phyloP scores from a whole-genome alignment of 495 filamentous ascomycete genomes.

The Penicillium manginii region DNA sequence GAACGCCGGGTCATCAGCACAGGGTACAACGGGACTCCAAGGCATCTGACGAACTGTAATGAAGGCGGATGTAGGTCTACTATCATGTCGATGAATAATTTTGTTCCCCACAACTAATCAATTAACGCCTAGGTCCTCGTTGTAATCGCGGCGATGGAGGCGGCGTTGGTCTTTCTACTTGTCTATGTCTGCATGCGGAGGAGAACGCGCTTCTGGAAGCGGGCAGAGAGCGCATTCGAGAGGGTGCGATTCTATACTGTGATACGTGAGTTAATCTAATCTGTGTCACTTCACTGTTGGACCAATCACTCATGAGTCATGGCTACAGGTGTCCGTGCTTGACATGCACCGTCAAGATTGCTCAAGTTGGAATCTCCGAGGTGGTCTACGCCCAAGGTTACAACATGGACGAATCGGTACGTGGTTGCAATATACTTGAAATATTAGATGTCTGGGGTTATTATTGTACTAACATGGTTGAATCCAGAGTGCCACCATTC shows the following conservation, averaged over 20 bases:
- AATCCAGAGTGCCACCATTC: constrained; percentile 71
- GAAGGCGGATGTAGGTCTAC: constrained; percentile 78
- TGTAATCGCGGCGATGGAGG: constrained; percentile 77
- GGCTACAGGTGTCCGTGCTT: constrained; percentile 77
- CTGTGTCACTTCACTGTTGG: constrained; percentile 3
- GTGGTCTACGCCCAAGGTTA: constrained; percentile 94
- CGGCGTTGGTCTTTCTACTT: constrained; percentile 78
- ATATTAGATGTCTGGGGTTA: background rate
- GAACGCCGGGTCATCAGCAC: constrained; percentile 88
- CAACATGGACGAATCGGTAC: constrained; percentile 79
- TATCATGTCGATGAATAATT: background rate
- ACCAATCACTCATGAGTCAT: background rate
- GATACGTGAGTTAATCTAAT: constrained; percentile 64
- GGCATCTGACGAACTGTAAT: constrained; percentile 84
- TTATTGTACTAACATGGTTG: constrained; percentile 13
- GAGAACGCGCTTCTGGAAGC: constrained; percentile 96
- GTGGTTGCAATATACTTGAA: constrained; percentile 8
- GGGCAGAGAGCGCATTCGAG: constrained; percentile 83
- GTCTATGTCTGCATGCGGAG: constrained; percentile 93
- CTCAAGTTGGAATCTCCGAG: constrained; percentile 91
- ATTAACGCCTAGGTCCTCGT: constrained; percentile 55
- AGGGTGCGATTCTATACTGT: constrained; percentile 82
- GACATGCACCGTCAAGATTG: constrained; percentile 98
- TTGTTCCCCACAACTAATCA: constrained; percentile 3
- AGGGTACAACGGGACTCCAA: constrained; percentile 96